Evolutionary conservation across 2,329 filamentous ascomycete species (phyloP).

Genomic region (Diaporthe eres): DNA sequence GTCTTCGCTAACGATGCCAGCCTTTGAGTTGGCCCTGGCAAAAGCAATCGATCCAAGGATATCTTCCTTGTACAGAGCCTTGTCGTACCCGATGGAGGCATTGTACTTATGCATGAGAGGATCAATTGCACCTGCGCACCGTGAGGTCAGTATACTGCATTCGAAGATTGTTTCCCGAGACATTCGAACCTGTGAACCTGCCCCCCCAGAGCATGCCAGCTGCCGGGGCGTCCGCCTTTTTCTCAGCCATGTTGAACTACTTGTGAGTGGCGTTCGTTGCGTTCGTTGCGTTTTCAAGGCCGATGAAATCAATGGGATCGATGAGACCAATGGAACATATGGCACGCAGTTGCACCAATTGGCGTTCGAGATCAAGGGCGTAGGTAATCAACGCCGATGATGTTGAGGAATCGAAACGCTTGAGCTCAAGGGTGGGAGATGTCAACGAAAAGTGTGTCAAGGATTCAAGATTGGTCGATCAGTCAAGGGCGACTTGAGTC

Average conservation of each 20-base stretch:
- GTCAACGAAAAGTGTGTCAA: constrained; percentile 27
- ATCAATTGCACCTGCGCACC: constrained; percentile 71
- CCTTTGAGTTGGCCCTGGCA: constrained; percentile 76
- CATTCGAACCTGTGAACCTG: constrained; percentile 68
- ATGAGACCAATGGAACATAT: constrained; percentile 33
- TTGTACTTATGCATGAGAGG: constrained; percentile 81
- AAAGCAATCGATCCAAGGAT: constrained; percentile 78
- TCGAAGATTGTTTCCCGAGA: constrained; percentile 36
- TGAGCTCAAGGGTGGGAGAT: constrained; percentile 29
- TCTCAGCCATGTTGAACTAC: constrained; percentile 40
- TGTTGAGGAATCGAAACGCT: constrained; percentile 24
- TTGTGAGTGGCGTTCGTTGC: constrained; percentile 25
- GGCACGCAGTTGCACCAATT: constrained; percentile 34
- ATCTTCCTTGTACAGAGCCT: constrained; percentile 76
- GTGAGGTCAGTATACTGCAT: constrained; percentile 44
- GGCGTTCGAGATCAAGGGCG: constrained; percentile 32
- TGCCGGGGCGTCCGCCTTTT: constrained; percentile 44
- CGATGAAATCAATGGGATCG: constrained; percentile 16
- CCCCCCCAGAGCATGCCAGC: constrained; percentile 71
- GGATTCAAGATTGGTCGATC: constrained; percentile 6
- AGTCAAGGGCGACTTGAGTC: constrained; percentile 10
- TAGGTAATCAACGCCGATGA: constrained; percentile 22
- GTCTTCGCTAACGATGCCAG: constrained; percentile 72
- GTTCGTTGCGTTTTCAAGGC: constrained; percentile 33
- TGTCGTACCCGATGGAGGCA: constrained; percentile 78